These are phyloP conservation scores for Metschnikowia borealis DNA, from an alignment of 805 yeast species.

Conservation along the genomic window DNA sequence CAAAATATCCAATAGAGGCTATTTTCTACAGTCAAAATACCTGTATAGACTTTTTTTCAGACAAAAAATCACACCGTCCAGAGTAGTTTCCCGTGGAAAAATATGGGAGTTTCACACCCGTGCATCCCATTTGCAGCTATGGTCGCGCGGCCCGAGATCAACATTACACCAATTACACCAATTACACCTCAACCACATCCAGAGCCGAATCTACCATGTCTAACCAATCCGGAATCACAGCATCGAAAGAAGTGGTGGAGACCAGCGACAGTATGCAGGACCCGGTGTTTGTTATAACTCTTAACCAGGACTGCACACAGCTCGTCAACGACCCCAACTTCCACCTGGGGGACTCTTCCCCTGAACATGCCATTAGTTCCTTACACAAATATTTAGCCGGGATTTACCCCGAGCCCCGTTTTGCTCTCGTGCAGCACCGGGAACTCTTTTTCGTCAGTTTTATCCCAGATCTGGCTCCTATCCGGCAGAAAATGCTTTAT, in stretches of 20 bases:
- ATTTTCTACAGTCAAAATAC: too few species aligned
- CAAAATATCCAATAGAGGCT: too few species aligned
- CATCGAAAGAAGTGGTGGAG: slow-evolving; percentile 39
- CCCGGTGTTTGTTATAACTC: slow-evolving; percentile 28
- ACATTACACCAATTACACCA: not conserved
- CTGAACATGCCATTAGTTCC: slow-evolving; percentile 17
- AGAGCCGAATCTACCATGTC: slow-evolving; percentile 25
- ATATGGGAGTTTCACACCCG: not conserved
- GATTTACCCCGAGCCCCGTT: slow-evolving; percentile 35
- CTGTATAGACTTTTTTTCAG: too few species aligned
- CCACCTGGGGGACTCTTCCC: slow-evolving; percentile 4
- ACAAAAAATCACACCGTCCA: too few species aligned
- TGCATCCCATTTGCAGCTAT: not conserved
- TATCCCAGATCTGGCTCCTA: slow-evolving; percentile 83
- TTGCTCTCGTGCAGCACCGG: slow-evolving; percentile 25
- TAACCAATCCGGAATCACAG: slow-evolving; percentile 42
- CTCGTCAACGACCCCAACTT: slow-evolving; percentile 28
- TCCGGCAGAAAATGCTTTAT: slow-evolving; percentile 84
- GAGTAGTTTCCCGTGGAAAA: too few species aligned
- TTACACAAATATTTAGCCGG: slow-evolving; percentile 21
- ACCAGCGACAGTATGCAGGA: slow-evolving; percentile 39
- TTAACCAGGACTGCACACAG: slow-evolving; percentile 31
- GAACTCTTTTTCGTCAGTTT: slow-evolving; percentile 60
- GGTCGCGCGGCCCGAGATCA: not conserved
- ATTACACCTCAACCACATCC: not conserved